A percentile compares a stretch with the other conserved stretches of the same genome.
Conservation (phyloP, 2,329 filamentous ascomycete genomes). For the Dactylellina cionopaga region DNA sequence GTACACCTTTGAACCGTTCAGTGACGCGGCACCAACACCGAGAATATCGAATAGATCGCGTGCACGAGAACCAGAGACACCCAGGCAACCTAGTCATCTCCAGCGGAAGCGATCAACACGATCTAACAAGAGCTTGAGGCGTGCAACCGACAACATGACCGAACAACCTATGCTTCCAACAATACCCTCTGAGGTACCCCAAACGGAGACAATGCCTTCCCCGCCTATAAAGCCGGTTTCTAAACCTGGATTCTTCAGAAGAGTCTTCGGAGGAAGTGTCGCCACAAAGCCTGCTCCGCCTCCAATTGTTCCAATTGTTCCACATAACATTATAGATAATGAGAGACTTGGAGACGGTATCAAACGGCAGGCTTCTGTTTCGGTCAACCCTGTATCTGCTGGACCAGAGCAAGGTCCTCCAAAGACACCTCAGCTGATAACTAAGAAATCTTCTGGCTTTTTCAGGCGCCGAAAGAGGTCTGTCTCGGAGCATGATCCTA, state of each 20-base stretch:
- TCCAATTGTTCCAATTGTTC: constrained; percentile 44
- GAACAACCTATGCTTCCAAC: constrained; percentile 53
- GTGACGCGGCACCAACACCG: constrained; percentile 85
- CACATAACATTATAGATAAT: constrained; percentile 30
- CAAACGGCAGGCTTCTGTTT: constrained; percentile 52
- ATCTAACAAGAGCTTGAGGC: constrained; percentile 56
- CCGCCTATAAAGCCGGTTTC: constrained; percentile 68
- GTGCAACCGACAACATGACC: constrained; percentile 30
- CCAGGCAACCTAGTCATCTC: constrained; percentile 58
- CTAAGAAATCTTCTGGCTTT: constrained; percentile 94
- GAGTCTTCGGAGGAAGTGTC: constrained; percentile 76
- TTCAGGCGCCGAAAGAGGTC: constrained; percentile 95
- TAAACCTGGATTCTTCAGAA: constrained; percentile 87
- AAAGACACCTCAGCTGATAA: constrained; percentile 56
- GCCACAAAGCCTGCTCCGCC: constrained; percentile 51
- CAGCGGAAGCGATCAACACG: constrained; percentile 56
- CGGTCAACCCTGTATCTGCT: constrained; percentile 61
- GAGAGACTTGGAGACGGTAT: constrained; percentile 33
- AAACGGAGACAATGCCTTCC: constrained; percentile 57
- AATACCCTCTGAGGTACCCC: constrained; percentile 60
- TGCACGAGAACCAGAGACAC: constrained; percentile 62
- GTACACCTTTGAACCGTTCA: constrained; percentile 63
- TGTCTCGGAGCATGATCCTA: constrained; percentile 71
- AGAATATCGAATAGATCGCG: constrained; percentile 83
- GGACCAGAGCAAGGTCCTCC: constrained; percentile 61